phyloP scores from a whole-genome alignment of 257 asterid species.

The Jaltomata sinuosa region DNA sequence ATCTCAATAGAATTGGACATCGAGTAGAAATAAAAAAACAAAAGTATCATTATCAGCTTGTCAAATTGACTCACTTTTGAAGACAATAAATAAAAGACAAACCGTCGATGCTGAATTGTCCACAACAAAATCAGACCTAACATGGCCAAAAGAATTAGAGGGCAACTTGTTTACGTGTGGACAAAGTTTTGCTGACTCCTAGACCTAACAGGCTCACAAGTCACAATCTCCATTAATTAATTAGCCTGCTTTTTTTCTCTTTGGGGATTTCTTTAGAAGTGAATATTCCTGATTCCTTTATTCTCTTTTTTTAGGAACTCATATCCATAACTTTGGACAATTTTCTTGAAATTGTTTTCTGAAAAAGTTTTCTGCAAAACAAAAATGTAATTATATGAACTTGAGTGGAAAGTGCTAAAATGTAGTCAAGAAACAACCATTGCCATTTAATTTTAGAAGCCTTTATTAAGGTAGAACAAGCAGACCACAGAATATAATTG shows the following conservation, averaged over 20 bases:
- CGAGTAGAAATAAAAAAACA: too few species aligned
- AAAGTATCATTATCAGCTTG: not conserved
- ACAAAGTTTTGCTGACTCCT: not conserved
- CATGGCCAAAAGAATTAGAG: not conserved
- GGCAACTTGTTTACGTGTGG: not conserved
- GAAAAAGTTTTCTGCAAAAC: not conserved
- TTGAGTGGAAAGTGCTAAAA: not conserved
- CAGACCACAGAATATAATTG: not conserved
- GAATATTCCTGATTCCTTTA: not conserved
- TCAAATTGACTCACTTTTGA: not conserved
- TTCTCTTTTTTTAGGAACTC: not conserved
- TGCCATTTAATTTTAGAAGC: not conserved
- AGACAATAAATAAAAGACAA: not conserved
- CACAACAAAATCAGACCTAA: not conserved
- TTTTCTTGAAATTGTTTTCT: not conserved
- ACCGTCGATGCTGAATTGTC: not conserved
- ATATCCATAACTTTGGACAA: not conserved
- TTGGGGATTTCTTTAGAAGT: not conserved
- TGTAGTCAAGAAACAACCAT: not conserved
- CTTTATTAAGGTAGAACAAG: not conserved
- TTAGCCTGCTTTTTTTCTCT: not conserved
- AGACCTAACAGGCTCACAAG: not conserved
- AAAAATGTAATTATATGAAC: not conserved
- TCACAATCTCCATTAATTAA: not conserved
- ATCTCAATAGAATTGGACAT: too few species aligned